Evolutionary conservation across 2,329 filamentous ascomycete genomes (phyloP).

Genomic region (Magnaporthiopsis incrustans): DNA sequence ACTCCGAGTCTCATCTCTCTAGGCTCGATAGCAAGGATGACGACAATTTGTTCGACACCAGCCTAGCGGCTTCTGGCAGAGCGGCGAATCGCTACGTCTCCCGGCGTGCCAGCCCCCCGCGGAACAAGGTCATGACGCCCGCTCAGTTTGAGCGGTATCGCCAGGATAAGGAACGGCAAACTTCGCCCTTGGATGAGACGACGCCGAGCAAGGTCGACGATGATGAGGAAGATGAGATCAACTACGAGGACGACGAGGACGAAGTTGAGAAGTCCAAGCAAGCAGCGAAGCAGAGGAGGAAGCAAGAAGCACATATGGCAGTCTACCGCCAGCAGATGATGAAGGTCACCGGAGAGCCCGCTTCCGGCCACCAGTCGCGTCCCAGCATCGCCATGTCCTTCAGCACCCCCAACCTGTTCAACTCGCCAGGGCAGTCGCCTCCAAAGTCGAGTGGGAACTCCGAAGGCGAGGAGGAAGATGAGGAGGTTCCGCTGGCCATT

Average conservation of each 20-base stretch:
- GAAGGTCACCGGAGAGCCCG: conserved; percentile 78
- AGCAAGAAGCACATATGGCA: conserved; percentile 84
- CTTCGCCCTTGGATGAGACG: conserved; percentile 32
- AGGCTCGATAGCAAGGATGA: conserved; percentile 31
- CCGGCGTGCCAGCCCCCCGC: conserved; percentile 31
- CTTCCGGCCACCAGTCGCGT: conserved; percentile 38
- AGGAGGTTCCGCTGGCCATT: conserved; percentile 80
- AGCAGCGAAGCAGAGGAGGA: conserved; percentile 67
- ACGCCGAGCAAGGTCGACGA: conserved; percentile 43
- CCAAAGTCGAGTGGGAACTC: conserved; percentile 26
- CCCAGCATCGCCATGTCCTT: conserved; percentile 47
- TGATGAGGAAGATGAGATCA: conserved; percentile 53
- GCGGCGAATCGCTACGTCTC: conserved; percentile 26
- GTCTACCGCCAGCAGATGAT: conserved; percentile 94
- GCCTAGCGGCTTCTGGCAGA: conserved; percentile 28
- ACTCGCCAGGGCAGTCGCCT: conserved; percentile 26
- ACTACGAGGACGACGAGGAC: conserved; percentile 69
- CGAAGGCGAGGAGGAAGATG: conserved; percentile 67
- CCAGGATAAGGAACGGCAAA: conserved; percentile 61
- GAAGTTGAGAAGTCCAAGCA: conserved; percentile 68
- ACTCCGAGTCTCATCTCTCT: conserved; percentile 23
- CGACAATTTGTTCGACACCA: conserved; percentile 49
- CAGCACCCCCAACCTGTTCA: conserved; percentile 54
- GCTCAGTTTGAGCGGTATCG: conserved; percentile 79
- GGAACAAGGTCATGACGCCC: conserved; percentile 81